Evolutionary conservation across 2,329 filamentous ascomycete species (phyloP).

Genomic region (Chaetomiaceae sp.): DNA sequence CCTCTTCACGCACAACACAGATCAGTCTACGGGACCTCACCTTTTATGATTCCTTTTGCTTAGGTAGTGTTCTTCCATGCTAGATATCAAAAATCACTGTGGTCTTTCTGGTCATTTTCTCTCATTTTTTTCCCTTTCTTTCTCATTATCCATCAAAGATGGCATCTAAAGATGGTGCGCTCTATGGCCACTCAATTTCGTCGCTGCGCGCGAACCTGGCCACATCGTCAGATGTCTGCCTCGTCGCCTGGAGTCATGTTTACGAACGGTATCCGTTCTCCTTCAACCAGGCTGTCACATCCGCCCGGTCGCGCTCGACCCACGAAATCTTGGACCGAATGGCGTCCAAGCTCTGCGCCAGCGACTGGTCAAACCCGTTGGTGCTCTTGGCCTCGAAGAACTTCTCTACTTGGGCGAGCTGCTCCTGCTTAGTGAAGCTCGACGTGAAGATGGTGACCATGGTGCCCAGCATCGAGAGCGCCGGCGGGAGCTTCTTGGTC

Average conservation of each 20-base stretch:
- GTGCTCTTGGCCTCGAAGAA: constrained; percentile 83
- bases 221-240: constrained; percentile 12
- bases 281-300: constrained; percentile 50
- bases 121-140: not conserved
- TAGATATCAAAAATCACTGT: too few relatives aligned
- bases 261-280: constrained; percentile 32
- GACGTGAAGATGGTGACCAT: constrained; percentile 79
- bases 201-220: constrained; percentile 8
- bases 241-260: not conserved
- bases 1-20: too few relatives aligned
- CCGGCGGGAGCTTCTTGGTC: constrained; percentile 76
- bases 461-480: constrained; percentile 75
- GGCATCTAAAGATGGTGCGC: constrained; percentile 12
- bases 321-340: constrained; percentile 81
- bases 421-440: constrained; percentile 71
- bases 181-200: constrained; percentile 1
- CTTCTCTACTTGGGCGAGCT: constrained; percentile 67
- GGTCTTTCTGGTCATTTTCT: too few relatives aligned
- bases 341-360: constrained; percentile 84
- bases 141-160: too few relatives aligned
- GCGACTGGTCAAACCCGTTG: constrained; percentile 76
- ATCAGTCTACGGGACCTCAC: too few relatives aligned
- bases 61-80: too few relatives aligned
- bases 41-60: too few relatives aligned
- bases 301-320: constrained; percentile 69